phyloP scores from a whole-genome alignment of 176 grass and related monocot species.

The Aegilops tauschii region DNA sequence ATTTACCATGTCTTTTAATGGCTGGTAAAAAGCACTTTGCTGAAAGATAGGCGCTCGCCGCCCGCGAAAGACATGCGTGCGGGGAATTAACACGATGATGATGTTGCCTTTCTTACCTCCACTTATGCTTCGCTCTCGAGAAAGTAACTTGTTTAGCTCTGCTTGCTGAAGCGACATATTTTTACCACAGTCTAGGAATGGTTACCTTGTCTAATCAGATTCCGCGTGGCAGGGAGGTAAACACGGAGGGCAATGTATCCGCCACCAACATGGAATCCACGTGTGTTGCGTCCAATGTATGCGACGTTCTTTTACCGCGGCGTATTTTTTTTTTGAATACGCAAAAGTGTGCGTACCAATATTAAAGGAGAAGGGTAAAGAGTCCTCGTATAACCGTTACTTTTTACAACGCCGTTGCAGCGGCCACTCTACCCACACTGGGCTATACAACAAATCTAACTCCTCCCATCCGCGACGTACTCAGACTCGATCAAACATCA shows the following conservation, averaged over 20 bases:
- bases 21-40: constrained; percentile 12
- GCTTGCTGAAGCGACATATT: background rate
- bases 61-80: background rate
- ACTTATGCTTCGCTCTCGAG: background rate
- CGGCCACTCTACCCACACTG: too few species aligned
- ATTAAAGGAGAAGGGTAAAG: too few species aligned
- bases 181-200: background rate
- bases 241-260: too few species aligned
- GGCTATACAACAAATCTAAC: too few species aligned
- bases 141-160: background rate
- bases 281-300: background rate
- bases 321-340: too few species aligned
- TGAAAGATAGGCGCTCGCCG: constrained; percentile 13
- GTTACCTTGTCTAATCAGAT: background rate
- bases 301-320: background rate
- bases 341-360: too few species aligned
- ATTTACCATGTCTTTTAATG: background rate
- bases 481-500: background rate
- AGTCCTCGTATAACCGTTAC: too few species aligned
- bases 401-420: too few species aligned
- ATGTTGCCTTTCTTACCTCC: background rate
- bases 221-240: background rate
- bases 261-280: too few species aligned
- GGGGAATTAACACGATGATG: background rate
- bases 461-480: background rate